Evolutionary conservation across 805 yeast genomes (phyloP), one percentile per base, ranked within the genome.

Genomic region (Diddensiella transvaalensis): DNA sequence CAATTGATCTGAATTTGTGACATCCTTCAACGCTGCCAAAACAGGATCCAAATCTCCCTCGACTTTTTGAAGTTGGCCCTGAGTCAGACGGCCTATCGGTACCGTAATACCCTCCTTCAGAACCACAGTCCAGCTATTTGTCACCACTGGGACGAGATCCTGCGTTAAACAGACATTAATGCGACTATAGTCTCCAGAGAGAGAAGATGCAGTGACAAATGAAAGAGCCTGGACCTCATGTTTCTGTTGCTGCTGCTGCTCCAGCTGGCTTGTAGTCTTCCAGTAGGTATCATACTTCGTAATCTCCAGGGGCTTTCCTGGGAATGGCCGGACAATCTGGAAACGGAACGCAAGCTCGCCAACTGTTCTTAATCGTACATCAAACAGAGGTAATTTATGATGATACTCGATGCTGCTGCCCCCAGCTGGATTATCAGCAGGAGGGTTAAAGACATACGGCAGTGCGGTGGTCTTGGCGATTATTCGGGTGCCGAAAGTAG

Each of bases 251-350:
- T 32, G 51, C 40, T 30, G 46, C 53, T 55, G 55, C 42, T 62
- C 70, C 38, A 71, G 65, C 35, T 78, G 79, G 40, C 83, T 77
- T 0, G 96, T 86, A 0, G 96, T 83, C 66, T 90, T 93, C 99
- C 99, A 91, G 67, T 91, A 91, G 0, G 98, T 91, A 61, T 90
- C 97, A 63, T 86, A 89, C 69, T 88, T 87, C 8, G 95, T 83
- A 38, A 95, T 85, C 65, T 90, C 97, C 50, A 91, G 70, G 3
- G 95, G 84, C 36, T 65, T 68, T 4, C 96, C 97, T 3, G 82
- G 74, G 62, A 84, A 93, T n/a, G 99, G 97, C 63, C 82, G 82
- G 44, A 91, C 87, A 2, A 91, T 78, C 59, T 87, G 90, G 67
- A 82, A 88, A 53, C 80, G 78, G 66, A 90, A 85, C 32, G 76